Conservation (phyloP, 352 stramenopile genomes). For the Phytophthora agathidicida region DNA sequence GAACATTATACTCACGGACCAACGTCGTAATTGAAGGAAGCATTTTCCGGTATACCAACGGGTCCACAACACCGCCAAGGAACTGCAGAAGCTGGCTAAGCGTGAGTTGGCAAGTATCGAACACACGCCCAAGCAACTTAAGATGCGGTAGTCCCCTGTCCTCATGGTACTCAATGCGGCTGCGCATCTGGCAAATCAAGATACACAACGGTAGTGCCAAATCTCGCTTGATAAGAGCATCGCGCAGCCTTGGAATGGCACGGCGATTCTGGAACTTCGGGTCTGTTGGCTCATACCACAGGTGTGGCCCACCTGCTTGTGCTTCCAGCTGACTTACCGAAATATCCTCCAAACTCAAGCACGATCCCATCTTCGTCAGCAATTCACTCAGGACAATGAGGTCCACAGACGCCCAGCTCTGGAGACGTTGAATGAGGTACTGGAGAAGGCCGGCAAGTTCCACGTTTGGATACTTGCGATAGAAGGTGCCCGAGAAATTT, state of each 20-base stretch:
- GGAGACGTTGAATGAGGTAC: slow-evolving; percentile 91
- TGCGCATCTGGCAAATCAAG: slow-evolving; percentile 87
- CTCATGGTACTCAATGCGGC: slow-evolving; percentile 84
- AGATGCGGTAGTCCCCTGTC: slow-evolving; percentile 58
- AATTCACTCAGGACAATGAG: slow-evolving; percentile 89
- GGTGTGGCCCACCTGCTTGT: slow-evolving; percentile 73
- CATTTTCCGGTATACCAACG: slow-evolving; percentile 72
- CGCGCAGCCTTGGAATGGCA: slow-evolving; percentile 79
- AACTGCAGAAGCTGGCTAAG: slow-evolving; percentile 90
- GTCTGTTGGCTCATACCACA: slow-evolving; percentile 82
- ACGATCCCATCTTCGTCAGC: slow-evolving; percentile 89
- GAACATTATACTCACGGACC: slow-evolving; percentile 77
- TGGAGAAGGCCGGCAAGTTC: slow-evolving; percentile 91
- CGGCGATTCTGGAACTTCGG: slow-evolving; percentile 86
- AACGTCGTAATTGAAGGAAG: slow-evolving; percentile 67
- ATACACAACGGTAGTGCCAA: slow-evolving; percentile 78
- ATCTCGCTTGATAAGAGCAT: slow-evolving; percentile 83
- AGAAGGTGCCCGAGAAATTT: slow-evolving; percentile 95
- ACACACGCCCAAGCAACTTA: slow-evolving; percentile 81
- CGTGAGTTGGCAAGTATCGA: slow-evolving; percentile 87
- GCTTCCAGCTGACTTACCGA: slow-evolving; percentile 85
- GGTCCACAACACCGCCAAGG: slow-evolving; percentile 74
- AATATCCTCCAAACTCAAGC: slow-evolving; percentile 87
- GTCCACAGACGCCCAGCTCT: slow-evolving; percentile 86
- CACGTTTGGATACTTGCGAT: slow-evolving; percentile 92